phyloP scores from a whole-genome alignment of 2,329 filamentous ascomycete species.

The Pseudogymnoascus sp. region DNA sequence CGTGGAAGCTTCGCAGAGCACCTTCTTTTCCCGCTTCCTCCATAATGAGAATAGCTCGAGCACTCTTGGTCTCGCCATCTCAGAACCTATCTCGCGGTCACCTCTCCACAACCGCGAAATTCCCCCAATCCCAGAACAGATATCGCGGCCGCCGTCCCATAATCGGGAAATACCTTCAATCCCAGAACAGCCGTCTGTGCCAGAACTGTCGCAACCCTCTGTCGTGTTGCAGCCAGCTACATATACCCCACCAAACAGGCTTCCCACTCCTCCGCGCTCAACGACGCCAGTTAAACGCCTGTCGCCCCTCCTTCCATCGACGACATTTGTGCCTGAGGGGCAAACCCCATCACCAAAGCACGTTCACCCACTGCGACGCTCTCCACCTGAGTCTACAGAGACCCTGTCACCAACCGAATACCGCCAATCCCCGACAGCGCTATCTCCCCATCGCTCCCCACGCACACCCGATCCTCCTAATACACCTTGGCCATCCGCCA shows the following conservation, averaged over 20 bases:
- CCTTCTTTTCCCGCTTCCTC: background rate
- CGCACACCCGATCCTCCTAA: background rate
- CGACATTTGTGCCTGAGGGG: background rate
- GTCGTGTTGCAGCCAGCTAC: background rate
- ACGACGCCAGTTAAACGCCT: background rate
- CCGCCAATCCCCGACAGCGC: background rate
- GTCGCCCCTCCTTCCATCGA: background rate
- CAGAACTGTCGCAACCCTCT: background rate
- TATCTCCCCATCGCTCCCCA: background rate
- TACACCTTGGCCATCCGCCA: background rate
- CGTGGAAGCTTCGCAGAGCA: slow-evolving; percentile 2
- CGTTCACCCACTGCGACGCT: background rate
- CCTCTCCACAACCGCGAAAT: background rate
- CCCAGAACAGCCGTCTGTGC: background rate
- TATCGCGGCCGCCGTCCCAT: background rate
- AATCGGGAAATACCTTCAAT: background rate
- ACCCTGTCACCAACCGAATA: slow-evolving; percentile 28
- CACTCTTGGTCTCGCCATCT: background rate
- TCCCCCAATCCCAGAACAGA: background rate
- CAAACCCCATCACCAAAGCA: background rate
- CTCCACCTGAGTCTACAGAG: slow-evolving; percentile 6
- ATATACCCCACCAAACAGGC: background rate
- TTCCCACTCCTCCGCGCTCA: background rate
- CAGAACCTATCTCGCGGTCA: background rate
- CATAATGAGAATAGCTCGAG: slow-evolving; percentile 1